Evolutionary conservation across 768 basidiomycete species (phyloP), one percentile per base, ranked within the genome.

Genomic region (Tubosaeta sp.): DNA sequence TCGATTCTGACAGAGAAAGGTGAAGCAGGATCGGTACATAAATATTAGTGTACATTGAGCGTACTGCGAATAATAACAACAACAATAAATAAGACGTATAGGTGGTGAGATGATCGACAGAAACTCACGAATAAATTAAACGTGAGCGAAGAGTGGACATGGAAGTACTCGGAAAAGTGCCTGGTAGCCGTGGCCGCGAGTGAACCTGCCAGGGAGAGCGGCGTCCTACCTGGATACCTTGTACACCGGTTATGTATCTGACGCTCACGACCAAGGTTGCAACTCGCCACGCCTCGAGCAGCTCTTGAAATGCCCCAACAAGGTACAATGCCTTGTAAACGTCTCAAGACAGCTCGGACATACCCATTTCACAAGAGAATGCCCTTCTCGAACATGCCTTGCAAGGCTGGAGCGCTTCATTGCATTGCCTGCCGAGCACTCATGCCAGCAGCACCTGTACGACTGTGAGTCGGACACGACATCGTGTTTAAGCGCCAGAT

Each of bases 261-360:
- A 33, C 13, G 2, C 34, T 35, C 9, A 14, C 16, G 34, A 14
- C 4, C 13, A 14, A 8, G 16, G 16, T n/a, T 17, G 10, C 4
- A 17, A 12, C 16, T 12, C 16, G 27, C n/a, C 22, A 10, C 29
- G 27, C 16, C 43, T 43, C 10, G 42, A 25, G 11, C 33, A 50
- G 2, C 16, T n/a, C 29, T 29, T 17, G 4, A 43, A 12, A 43
- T 50, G 49, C 6, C n/a, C 5, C 25, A 27, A 3, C 5, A 50
- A 14, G 1, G 42, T 50, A 3, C 25, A 7, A 5, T 14, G 12
- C 14, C 49, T 35, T 19, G 42, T 43, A 16, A 43, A 50, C 4
- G 25, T 43, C 33, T n/a, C n/a, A 7, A 43, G 42, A 35, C 49
- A 50, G n/a, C 25, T 43, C 11, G 42, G 49, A n/a, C 49, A 50